Evolutionary conservation across 768 basidiomycete genomes (phyloP).

Genomic region (Artomyces pyxidatus): DNA sequence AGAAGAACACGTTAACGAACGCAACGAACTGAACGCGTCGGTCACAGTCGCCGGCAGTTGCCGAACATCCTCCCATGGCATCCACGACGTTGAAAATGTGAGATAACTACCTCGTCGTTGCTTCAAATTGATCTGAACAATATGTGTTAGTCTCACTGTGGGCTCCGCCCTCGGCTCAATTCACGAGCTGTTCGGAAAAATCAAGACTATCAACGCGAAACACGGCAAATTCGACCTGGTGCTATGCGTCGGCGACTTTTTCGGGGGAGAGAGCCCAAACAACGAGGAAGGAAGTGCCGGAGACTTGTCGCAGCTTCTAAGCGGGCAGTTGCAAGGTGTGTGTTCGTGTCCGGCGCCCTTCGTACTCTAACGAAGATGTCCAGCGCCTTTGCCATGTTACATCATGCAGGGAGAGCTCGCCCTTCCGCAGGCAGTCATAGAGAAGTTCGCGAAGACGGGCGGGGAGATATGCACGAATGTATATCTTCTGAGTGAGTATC

Average conservation of each 20-base stretch:
- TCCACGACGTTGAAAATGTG: neutral
- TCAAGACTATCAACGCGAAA: constrained; percentile 79
- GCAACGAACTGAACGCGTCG: too few relatives aligned
- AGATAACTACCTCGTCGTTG: too few relatives aligned
- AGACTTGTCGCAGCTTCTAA: constrained; percentile 52
- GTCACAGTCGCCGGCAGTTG: neutral
- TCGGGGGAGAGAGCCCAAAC: constrained; percentile 42
- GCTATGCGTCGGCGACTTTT: constrained; percentile 81
- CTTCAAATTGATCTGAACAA: neutral
- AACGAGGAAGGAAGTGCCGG: constrained; percentile 27
- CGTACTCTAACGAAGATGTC: constrained; percentile 1
- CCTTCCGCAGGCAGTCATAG: constrained; percentile 63
- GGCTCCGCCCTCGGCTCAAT: constrained; percentile 76
- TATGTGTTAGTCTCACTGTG: constrained; percentile 36
- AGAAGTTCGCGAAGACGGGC: constrained; percentile 65
- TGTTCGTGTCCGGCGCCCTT: neutral
- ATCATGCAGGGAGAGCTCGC: constrained; percentile 82
- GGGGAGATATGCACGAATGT: constrained; percentile 80
- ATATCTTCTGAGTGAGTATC: constrained; percentile 70
- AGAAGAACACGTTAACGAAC: too few relatives aligned
- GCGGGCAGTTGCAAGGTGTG: constrained; percentile 61
- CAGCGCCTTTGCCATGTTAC: constrained; percentile 87
- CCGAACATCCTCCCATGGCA: neutral
- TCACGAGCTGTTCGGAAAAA: constrained; percentile 67
- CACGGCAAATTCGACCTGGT: constrained; percentile 89